A percentile compares a stretch with the other conserved stretches of the same genome.
phyloP scores from a whole-genome alignment of 164 flowering plant genomes.

The Kalanchoe fedtschenkoi region DNA sequence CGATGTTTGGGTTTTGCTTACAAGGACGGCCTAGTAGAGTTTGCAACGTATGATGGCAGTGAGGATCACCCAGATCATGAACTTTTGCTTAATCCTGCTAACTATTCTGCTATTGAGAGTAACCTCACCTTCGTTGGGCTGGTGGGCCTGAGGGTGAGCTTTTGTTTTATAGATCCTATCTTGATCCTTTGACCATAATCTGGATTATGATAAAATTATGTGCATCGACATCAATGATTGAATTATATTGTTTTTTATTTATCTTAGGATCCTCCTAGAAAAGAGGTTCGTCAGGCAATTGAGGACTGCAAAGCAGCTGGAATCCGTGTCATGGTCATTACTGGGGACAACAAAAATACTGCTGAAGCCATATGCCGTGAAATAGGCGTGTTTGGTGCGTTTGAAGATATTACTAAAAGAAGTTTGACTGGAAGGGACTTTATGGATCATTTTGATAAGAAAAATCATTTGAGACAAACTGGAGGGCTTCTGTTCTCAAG shows the following conservation, averaged over 20 bases:
- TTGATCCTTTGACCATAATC: too few species aligned
- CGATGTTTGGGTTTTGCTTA: conserved; percentile 95
- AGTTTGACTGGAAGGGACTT: conserved; percentile 68
- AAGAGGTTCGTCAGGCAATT: conserved; percentile 48
- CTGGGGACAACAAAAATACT: conserved; percentile 55
- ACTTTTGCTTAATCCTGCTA: conserved; percentile 65
- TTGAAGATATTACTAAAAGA: conserved; percentile 37
- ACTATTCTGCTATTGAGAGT: conserved; percentile 74
- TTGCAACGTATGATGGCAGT: conserved; percentile 67
- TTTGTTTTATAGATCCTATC: not conserved
- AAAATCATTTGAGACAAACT: conserved; percentile 27
- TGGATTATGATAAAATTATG: not conserved
- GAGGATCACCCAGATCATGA: conserved; percentile 90
- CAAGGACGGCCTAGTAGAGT: conserved; percentile 66
- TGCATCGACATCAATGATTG: not conserved
- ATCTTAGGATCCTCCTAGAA: conserved; percentile 50
- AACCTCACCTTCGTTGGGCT: conserved; percentile 75
- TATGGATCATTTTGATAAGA: conserved; percentile 29
- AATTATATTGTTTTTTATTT: not conserved
- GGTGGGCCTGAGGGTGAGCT: conserved; percentile 85
- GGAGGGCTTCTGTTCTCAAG: conserved; percentile 55
- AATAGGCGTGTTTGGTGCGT: conserved; percentile 54
- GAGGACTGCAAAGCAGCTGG: conserved; percentile 60
- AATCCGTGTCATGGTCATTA: conserved; percentile 60
- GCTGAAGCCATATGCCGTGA: conserved; percentile 79